Conservation (phyloP, 169 alveolate genomes). For the Plasmodium gonderi region DNA sequence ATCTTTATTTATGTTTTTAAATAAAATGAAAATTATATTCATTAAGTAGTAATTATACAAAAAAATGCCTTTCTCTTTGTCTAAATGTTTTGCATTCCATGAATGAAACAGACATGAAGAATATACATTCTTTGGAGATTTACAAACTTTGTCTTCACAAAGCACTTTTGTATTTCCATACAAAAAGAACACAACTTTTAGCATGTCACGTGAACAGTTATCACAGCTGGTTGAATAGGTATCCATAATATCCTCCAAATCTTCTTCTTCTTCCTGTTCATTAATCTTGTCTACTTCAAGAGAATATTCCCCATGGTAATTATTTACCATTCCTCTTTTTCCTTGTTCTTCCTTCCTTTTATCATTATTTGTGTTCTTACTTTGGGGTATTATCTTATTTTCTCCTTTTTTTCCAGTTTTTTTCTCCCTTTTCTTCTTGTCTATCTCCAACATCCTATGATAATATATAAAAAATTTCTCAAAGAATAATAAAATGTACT, state of each 20-base stretch:
- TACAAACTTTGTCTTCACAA: background rate
- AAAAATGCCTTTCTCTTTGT: conserved; percentile 7
- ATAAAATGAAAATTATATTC: conserved; percentile 48
- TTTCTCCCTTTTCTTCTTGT: background rate
- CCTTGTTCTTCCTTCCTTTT: too few relatives aligned
- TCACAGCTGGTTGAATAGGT: background rate
- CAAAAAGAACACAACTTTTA: conserved; percentile 5
- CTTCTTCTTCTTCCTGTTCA: background rate
- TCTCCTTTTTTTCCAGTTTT: too few relatives aligned
- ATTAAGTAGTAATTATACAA: conserved; percentile 61
- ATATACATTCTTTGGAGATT: conserved; percentile 10
- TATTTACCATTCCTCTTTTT: too few relatives aligned
- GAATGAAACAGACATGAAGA: conserved; percentile 28
- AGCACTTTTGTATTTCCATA: conserved; percentile 3
- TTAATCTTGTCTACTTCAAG: background rate
- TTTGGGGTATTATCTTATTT: too few relatives aligned
- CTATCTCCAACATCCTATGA: conserved; percentile 66
- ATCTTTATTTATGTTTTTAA: conserved; percentile 69
- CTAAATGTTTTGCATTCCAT: background rate
- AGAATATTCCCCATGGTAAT: too few relatives aligned
- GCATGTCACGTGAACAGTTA: background rate
- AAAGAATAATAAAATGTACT: conserved; percentile 55
- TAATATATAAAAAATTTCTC: conserved; percentile 62
- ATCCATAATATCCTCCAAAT: background rate
- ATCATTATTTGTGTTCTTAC: too few relatives aligned